A percentile compares a stretch with the other conserved stretches of the same genome.
These are phyloP conservation scores for Schizophyllum commune DNA, from an alignment of 1,284 basidiomycete genomes.

Conservation along the genomic window DNA sequence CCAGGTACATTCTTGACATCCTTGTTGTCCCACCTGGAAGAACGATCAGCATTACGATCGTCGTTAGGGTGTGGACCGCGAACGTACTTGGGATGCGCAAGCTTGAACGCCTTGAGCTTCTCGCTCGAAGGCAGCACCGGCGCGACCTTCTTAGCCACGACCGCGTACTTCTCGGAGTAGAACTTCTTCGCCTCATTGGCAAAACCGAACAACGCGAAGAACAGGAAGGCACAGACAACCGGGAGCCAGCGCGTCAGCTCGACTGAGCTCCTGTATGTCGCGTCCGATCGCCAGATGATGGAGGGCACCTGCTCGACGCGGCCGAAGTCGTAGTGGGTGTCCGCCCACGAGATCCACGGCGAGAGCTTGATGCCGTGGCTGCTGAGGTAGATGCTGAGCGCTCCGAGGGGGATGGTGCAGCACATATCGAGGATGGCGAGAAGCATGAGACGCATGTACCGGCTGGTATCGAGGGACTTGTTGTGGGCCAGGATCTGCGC, in stretches of 20 bases:
- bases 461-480: constrained; percentile 15
- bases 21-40: no score
- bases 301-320: constrained; percentile 24
- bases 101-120: no score
- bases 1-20: no score
- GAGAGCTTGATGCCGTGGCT: constrained; percentile 19
- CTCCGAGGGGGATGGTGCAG: constrained; percentile 23
- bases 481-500: constrained; percentile 15
- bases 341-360: constrained; percentile 38
- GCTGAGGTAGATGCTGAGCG: constrained; percentile 18
- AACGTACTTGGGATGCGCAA: no score
- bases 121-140: not conserved
- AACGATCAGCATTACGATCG: no score
- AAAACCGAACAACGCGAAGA: constrained; percentile 41
- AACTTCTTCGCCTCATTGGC: constrained; percentile 32
- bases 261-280: constrained; percentile 8
- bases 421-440: constrained; percentile 12
- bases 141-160: constrained; percentile 3
- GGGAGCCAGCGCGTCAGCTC: constrained; percentile 34
- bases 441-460: constrained; percentile 12
- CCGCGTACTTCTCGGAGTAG: constrained; percentile 12
- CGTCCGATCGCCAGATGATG: constrained; percentile 23
- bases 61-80: no score
- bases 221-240: constrained; percentile 31
- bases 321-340: constrained; percentile 26